Percentiles rank a stretch among this genome's conserved stretches.
phyloP scores from a whole-genome alignment of 169 alveolate species.

The Haemoproteus tartakovskyi region DNA sequence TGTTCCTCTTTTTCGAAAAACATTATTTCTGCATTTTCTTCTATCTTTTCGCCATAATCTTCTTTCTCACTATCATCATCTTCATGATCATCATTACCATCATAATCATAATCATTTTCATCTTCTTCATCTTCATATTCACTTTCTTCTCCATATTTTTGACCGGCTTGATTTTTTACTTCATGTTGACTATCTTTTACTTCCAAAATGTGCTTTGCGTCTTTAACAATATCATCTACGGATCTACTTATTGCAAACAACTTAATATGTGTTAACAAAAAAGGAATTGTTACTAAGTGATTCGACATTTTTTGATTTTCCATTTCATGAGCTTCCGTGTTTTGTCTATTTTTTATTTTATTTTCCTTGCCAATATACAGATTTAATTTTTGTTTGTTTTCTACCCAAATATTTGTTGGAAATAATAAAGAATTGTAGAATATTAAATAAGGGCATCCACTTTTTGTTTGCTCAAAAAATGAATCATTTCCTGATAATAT shows the following conservation, averaged over 20 bases:
- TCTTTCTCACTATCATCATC: background rate
- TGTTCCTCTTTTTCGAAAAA: background rate
- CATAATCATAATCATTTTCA: background rate
- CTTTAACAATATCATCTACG: conserved; percentile 13
- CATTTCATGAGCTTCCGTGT: background rate
- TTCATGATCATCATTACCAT: background rate
- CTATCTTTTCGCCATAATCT: background rate
- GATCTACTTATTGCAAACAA: conserved; percentile 30
- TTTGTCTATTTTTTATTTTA: background rate
- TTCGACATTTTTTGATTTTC: background rate
- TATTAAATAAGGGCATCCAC: conserved; percentile 10
- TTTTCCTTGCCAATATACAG: conserved; percentile 13
- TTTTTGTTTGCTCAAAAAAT: conserved; percentile 2
- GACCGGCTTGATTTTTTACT: background rate
- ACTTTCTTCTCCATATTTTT: background rate
- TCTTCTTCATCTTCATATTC: background rate
- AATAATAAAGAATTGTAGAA: conserved; percentile 22
- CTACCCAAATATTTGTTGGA: conserved; percentile 32
- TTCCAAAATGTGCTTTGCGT: background rate
- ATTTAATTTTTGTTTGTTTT: background rate
- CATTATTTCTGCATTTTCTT: background rate
- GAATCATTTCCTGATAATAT: conserved; percentile 23
- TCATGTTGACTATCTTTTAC: background rate
- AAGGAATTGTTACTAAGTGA: conserved; percentile 1
- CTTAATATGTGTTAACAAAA: conserved; percentile 27